Evolutionary conservation across 2,329 filamentous ascomycete genomes (phyloP), one percentile per base, ranked within the genome.

Genomic region (Colletotrichum endophyticum): DNA sequence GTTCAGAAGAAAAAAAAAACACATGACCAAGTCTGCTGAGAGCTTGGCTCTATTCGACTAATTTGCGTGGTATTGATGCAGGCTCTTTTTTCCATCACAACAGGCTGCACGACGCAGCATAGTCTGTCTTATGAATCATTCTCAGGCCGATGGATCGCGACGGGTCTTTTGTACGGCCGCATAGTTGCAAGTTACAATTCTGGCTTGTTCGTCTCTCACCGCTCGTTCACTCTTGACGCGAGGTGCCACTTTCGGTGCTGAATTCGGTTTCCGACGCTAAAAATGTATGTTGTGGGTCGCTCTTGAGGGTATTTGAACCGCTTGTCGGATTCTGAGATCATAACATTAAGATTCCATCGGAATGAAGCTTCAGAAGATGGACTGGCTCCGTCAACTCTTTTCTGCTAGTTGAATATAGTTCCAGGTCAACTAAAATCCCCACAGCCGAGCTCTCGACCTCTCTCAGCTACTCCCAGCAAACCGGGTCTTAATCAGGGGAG

Each of bases 1-100:
- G 0, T 44, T 0, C 8, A 22, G 0, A 44, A n/a, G 16, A 19
- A 12, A 2, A 12, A 22, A 7, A 12, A 3, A 49, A 12, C 5
- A n/a, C 19, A 49, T 22, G 1, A 6, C 6, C 19, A 49, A 49
- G 19, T n/a, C 44, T n/a, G 44, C 44, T 4, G 1, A 49, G 12
- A n/a, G 5, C 0, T 19, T 4, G 44, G 9, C 0, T 49, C 19
- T n/a, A 49, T n/a, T 49, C 3, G 19, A n/a, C 44, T 49, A 19
- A n/a, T 49, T 49, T 11, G 5, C 19, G 19, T 22, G 44, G 19
- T 1, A n/a, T 49, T 49, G 19, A 49, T 3, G 19, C 9, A 49
- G 3, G 0, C 39, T 49, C 39, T n/a, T 6, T 7, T 8, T 49
- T 3, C 0, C 22, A 4, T n/a, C 19, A n/a, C 39, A 22, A 22